Evolutionary conservation across 2,329 filamentous ascomycete species (phyloP).

Genomic region (Pestalotiopsis sp.): DNA sequence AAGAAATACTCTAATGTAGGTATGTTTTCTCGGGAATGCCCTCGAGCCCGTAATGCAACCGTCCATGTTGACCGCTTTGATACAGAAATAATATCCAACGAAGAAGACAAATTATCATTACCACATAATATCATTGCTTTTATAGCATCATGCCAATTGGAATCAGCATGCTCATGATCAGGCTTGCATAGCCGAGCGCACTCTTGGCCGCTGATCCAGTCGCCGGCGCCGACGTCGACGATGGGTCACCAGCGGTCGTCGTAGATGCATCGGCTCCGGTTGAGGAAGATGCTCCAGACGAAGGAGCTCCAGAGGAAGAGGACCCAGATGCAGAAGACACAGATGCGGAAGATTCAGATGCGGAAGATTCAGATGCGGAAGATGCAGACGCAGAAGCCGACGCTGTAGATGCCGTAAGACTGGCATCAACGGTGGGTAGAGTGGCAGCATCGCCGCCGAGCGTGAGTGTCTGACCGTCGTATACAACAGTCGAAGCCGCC

Average conservation of each 20-base stretch:
- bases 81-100: neutral
- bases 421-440: constrained; percentile 8
- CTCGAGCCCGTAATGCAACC: neutral
- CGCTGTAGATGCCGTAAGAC: neutral
- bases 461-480: neutral
- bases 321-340: too few relatives aligned
- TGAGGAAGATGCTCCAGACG: too few relatives aligned
- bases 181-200: constrained; percentile 4
- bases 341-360: neutral
- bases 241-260: neutral
- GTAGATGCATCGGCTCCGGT: constrained; percentile 5
- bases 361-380: neutral
- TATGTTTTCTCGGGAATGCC: neutral
- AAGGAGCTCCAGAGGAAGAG: neutral
- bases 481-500: constrained; percentile 6
- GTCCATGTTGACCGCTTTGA: neutral
- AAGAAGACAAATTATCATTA: neutral
- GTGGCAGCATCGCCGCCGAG: constrained; percentile 13
- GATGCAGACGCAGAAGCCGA: neutral
- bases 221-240: neutral
- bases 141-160: neutral
- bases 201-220: constrained; percentile 11
- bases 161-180: constrained; percentile 3
- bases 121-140: neutral
- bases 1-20: neutral